Percentiles rank a stretch among this genome's conserved stretches.
These are phyloP conservation scores for Odontarrhena argentea DNA, from an alignment of 345 rosid species.

Conservation along the genomic window DNA sequence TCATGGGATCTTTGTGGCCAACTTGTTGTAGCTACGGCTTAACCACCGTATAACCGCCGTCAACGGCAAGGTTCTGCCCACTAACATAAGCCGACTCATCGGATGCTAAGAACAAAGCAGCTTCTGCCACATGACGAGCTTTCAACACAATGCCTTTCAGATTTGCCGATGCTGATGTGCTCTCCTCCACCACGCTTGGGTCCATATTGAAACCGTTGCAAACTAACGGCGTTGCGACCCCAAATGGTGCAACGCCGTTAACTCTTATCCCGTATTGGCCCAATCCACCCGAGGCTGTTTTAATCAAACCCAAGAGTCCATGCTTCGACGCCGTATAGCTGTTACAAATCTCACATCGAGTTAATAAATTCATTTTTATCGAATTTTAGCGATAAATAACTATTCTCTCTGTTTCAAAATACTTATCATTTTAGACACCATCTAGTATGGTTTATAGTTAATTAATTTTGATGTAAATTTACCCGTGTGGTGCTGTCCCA, in stretches of 20 bases:
- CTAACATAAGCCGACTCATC: conserved; percentile 83
- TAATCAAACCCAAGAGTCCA: conserved; percentile 71
- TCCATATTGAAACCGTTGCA: conserved; percentile 56
- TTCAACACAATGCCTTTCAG: conserved; percentile 71
- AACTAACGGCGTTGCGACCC: conserved; percentile 78
- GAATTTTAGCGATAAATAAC: background rate
- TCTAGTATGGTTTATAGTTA: too few relatives aligned
- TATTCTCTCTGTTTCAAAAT: too few relatives aligned
- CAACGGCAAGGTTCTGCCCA: conserved; percentile 84
- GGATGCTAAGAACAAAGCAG: conserved; percentile 83
- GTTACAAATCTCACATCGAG: background rate
- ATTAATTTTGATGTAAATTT: background rate
- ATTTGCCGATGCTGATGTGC: conserved; percentile 45
- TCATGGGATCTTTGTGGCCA: conserved; percentile 34
- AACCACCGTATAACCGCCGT: conserved; percentile 82
- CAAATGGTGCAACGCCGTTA: conserved; percentile 79
- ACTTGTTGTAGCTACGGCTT: conserved; percentile 34
- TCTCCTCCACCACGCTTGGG: conserved; percentile 40
- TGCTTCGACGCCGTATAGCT: conserved; percentile 76
- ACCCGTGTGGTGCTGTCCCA: conserved; percentile 77
- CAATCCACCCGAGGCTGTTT: conserved; percentile 70
- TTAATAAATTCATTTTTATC: background rate
- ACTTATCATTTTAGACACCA: too few relatives aligned
- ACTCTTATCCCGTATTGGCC: conserved; percentile 87
- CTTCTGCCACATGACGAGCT: conserved; percentile 77